These are phyloP conservation scores for Sugiyamaella novakii DNA, from an alignment of 1,139 yeast species.

Conservation along the genomic window DNA sequence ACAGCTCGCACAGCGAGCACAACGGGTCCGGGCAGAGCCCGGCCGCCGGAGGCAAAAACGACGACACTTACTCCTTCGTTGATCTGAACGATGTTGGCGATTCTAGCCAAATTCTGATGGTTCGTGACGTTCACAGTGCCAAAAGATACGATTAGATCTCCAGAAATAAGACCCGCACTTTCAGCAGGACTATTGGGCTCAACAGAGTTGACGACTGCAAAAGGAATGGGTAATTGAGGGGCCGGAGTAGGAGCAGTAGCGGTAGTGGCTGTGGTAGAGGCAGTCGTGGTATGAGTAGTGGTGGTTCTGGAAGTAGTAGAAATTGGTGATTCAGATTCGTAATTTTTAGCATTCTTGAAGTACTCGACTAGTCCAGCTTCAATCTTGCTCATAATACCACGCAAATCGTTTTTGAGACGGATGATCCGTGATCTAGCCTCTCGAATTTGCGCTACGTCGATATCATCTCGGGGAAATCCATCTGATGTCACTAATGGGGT, in stretches of 20 bases:
- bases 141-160: constrained; percentile 56
- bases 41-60: background rate
- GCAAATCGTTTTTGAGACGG: constrained; percentile 68
- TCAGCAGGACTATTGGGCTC: constrained; percentile 40
- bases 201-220: constrained; percentile 56
- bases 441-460: constrained; percentile 68
- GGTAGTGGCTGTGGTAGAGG: constrained; percentile 15
- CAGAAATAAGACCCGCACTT: constrained; percentile 39
- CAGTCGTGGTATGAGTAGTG: constrained; percentile 18
- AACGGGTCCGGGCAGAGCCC: constrained; percentile 6
- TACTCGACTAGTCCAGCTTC: constrained; percentile 52
- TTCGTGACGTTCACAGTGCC: constrained; percentile 58
- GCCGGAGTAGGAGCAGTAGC: constrained; percentile 6
- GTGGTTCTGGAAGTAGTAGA: constrained; percentile 15
- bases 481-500: constrained; percentile 66
- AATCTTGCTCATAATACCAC: constrained; percentile 51
- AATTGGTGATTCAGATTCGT: constrained; percentile 2
- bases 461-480: constrained; percentile 84
- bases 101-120: constrained; percentile 49
- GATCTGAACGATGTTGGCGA: constrained; percentile 42
- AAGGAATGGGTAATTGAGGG: constrained; percentile 45
- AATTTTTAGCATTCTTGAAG: constrained; percentile 36
- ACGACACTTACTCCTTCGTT: constrained; percentile 19
- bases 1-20: too few species aligned
- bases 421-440: constrained; percentile 67